Base-by-base conservation (phyloP, 345 rosid genomes). In the Durio zibethinus region DNA sequence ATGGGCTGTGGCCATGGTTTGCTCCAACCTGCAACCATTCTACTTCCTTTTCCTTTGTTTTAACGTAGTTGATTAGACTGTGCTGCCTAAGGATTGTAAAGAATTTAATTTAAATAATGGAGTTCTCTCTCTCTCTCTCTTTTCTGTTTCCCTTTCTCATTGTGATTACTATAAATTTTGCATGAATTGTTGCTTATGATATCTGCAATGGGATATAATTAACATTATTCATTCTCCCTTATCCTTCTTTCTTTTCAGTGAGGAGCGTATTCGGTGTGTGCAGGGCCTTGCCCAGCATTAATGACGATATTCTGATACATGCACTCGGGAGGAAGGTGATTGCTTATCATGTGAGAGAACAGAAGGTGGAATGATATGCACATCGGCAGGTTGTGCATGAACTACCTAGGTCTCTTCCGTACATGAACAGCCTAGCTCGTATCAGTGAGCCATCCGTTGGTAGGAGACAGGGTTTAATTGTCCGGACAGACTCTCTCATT, bases 281-380 rank as follows among this genome's bases (percentile, higher is more conserved):
- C 73, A 45, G 73, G 73, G 54, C 35, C 45, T 68, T 68, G 11
- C 21, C 38, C 5, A 14, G 50, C 54, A 27, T 25, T 68, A 43
- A 68, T 43, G 54, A 45, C 27, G 36, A 43, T n/a, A 43, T 45
- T 43, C 73, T 68, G 73, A 68, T 68, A 25, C 73, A 43, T 14
- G 21, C 11, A 45, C 36, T 68, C 15, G 73, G 73, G n/a, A 68
- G 36, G 10, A 45, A 8, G 21, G 73, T 69, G 73, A 27, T 69
- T 25, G 52, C 73, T 69, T 69, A 69, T 69, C 56, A 27, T 27
- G 73, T 69, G 20, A 69, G 35, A 47, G 57, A 69, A 69, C 38
- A 69, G 23, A 47, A 27, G 57, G 38, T 16, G 54, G 73, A 69
- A 47, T 69, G 73, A 47, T 68, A 15, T 25, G 73, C 36, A 45